Percentiles rank a stretch among this genome's conserved stretches.
Conservation (phyloP, 345 rosid species). For the Hypericum androsaemum region DNA sequence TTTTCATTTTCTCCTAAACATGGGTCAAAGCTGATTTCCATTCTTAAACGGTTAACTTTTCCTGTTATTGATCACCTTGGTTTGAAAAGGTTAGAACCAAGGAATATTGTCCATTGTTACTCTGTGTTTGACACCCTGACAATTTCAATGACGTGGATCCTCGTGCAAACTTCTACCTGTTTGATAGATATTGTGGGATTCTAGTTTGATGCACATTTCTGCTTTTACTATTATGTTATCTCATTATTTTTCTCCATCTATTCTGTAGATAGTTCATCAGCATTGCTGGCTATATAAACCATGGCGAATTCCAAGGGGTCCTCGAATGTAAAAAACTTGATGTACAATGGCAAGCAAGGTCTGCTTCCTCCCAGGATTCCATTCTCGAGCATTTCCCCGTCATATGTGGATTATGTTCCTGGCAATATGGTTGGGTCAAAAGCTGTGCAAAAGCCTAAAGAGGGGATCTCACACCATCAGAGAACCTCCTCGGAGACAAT, state of each 20-base stretch:
- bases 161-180: neutral
- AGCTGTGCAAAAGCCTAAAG: constrained; percentile 57
- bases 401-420: constrained; percentile 58
- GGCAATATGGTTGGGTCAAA: constrained; percentile 48
- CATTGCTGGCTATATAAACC: constrained; percentile 18
- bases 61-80: no score
- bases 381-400: constrained; percentile 57
- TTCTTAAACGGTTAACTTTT: no score
- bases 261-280: constrained; percentile 19
- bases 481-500: constrained; percentile 89
- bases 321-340: constrained; percentile 49
- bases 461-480: constrained; percentile 53
- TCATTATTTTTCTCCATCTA: neutral
- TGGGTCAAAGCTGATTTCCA: no score
- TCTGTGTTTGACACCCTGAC: no score
- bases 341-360: constrained; percentile 67
- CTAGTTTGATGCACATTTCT: neutral
- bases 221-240: neutral
- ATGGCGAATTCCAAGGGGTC: constrained; percentile 84
- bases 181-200: neutral
- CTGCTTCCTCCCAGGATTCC: constrained; percentile 93
- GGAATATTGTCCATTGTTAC: no score
- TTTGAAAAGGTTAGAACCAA: no score
- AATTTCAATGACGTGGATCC: no score
- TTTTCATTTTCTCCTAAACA: no score